Conservation (phyloP, 306 rosid genomes). For the Trifolium repens region DNA sequence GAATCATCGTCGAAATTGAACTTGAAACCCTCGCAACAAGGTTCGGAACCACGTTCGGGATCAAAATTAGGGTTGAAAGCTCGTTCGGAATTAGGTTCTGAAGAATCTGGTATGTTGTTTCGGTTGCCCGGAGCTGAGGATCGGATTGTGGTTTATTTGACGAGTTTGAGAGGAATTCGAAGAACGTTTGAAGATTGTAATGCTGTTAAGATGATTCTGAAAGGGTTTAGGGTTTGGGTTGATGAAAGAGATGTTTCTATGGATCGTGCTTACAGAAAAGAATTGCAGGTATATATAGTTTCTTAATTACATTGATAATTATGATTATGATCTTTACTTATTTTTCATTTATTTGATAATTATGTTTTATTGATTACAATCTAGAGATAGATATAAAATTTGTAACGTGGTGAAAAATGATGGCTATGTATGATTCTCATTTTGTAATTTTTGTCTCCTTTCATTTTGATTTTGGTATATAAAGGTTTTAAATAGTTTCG, state of each 20-base stretch:
- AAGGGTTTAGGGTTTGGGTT: slow-evolving; percentile 93
- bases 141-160: slow-evolving; percentile 75
- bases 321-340: too few species aligned
- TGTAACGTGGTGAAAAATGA: not conserved
- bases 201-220: slow-evolving; percentile 75
- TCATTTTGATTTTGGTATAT: not conserved
- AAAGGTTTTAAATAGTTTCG: not conserved
- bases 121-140: slow-evolving; percentile 72
- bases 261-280: slow-evolving; percentile 69
- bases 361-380: not conserved
- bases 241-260: slow-evolving; percentile 90
- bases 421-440: not conserved
- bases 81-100: slow-evolving; percentile 37
- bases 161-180: slow-evolving; percentile 84
- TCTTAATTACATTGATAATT: too few species aligned
- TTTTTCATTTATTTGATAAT: too few species aligned
- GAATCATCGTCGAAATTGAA: not conserved
- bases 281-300: slow-evolving; percentile 46
- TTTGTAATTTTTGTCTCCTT: not conserved
- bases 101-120: slow-evolving; percentile 50
- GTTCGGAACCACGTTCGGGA: slow-evolving; percentile 15
- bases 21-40: not conserved
- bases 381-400: not conserved
- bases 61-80: slow-evolving; percentile 31
- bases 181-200: slow-evolving; percentile 92